Percentiles rank a stretch among this genome's conserved stretches.
phyloP scores from a whole-genome alignment of 176 grass and related monocot species.

The Panicum miliaceum region DNA sequence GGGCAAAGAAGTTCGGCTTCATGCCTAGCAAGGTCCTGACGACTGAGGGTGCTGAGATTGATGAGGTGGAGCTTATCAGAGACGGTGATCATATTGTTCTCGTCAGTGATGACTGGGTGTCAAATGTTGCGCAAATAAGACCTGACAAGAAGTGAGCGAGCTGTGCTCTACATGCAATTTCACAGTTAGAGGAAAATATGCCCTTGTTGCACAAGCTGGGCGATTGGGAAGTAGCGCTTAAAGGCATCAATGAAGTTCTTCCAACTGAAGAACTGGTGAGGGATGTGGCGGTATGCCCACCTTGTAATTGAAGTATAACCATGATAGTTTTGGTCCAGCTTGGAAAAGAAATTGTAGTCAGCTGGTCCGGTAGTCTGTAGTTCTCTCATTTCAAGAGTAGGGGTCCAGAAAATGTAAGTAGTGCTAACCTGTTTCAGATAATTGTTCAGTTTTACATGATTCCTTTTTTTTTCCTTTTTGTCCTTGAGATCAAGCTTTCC shows the following conservation, averaged over 20 bases:
- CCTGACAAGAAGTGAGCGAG: background rate
- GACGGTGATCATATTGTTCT: slow-evolving; percentile 84
- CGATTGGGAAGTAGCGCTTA: slow-evolving; percentile 5
- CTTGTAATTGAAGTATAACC: background rate
- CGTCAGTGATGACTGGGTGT: slow-evolving; percentile 47
- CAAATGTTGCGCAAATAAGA: slow-evolving; percentile 38
- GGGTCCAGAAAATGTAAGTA: background rate
- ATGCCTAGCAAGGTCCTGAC: slow-evolving; percentile 62
- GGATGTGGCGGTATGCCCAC: background rate
- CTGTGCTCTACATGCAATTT: background rate
- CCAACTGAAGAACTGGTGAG: slow-evolving; percentile 1
- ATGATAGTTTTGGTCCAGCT: slow-evolving; percentile 6
- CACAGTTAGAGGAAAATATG: slow-evolving; percentile 3
- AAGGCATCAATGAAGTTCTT: slow-evolving; percentile 18
- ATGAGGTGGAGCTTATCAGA: slow-evolving; percentile 78
- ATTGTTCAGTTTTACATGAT: background rate
- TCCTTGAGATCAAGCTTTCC: background rate
- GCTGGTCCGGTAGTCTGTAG: background rate
- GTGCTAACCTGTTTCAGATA: background rate
- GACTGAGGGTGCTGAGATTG: slow-evolving; percentile 71
- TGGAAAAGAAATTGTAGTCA: slow-evolving; percentile 29
- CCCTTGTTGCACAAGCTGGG: background rate
- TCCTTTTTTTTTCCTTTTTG: background rate
- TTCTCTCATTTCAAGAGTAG: background rate
- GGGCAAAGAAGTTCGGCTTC: slow-evolving; percentile 63